phyloP scores from a whole-genome alignment of 805 yeast genomes.

The Candida yuanshanica region DNA sequence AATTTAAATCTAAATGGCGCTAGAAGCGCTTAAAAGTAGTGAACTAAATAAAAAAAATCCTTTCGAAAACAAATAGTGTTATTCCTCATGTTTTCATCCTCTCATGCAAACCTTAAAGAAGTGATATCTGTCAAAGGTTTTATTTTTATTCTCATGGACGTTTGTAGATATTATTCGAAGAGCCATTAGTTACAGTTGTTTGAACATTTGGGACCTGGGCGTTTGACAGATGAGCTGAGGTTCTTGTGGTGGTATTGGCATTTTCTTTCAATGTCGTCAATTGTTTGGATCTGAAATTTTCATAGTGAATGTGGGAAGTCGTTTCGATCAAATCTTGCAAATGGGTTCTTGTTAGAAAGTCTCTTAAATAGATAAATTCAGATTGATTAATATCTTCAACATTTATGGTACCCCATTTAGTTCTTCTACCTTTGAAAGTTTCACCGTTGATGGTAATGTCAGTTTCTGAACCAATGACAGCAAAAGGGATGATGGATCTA shows the following conservation, averaged over 20 bases:
- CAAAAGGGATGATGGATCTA: conserved; percentile 81
- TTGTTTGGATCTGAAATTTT: conserved; percentile 89
- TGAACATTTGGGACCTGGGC: conserved; percentile 12
- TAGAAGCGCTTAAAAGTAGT: too few species aligned
- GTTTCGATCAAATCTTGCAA: conserved; percentile 93
- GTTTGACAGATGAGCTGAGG: conserved; percentile 29
- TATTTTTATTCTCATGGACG: conserved; percentile 12
- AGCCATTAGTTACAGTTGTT: conserved; percentile 6
- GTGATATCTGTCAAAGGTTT: neutral
- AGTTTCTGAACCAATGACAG: conserved; percentile 85
- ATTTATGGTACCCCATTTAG: conserved; percentile 90
- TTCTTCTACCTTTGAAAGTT: conserved; percentile 81
- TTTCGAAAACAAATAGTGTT: neutral
- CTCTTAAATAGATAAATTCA: conserved; percentile 91
- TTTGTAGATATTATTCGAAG: conserved; percentile 17
- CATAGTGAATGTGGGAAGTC: conserved; percentile 84
- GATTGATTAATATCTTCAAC: conserved; percentile 94
- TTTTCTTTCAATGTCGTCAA: conserved; percentile 90
- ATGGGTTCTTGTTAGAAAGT: conserved; percentile 91
- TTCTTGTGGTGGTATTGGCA: conserved; percentile 38
- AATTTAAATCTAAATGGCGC: too few species aligned
- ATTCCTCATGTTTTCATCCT: too few species aligned
- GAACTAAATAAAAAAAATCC: too few species aligned
- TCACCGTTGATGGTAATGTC: conserved; percentile 74
- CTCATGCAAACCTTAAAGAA: too few species aligned